Evolutionary conservation across 2,329 filamentous ascomycete genomes (phyloP).

Genomic region (Pyricularia sp.): DNA sequence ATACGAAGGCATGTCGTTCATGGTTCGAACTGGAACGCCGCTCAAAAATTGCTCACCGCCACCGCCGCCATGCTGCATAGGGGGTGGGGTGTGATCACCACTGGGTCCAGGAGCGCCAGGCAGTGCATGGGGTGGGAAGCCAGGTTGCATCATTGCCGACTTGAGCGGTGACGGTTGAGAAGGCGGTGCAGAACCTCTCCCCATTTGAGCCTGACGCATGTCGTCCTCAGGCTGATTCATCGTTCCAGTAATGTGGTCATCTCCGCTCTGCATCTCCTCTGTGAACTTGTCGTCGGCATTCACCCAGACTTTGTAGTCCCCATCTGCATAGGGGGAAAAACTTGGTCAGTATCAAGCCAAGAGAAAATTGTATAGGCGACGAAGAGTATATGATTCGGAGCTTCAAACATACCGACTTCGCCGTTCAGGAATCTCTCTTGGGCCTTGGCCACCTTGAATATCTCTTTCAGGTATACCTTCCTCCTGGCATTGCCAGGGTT

Average conservation of each 20-base stretch:
- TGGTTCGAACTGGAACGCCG: slow-evolving; percentile 2
- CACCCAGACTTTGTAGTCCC: slow-evolving; percentile 35
- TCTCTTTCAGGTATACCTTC: slow-evolving; percentile 45
- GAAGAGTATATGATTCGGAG: background rate
- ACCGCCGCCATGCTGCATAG: background rate
- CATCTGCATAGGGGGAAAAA: slow-evolving; percentile 26
- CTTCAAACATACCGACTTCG: slow-evolving; percentile 42
- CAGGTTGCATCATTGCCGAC: slow-evolving; percentile 14
- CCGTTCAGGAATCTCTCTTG: slow-evolving; percentile 47
- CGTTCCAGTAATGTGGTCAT: slow-evolving; percentile 28
- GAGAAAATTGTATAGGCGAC: background rate
- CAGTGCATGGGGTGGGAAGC: slow-evolving; percentile 18
- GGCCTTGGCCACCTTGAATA: slow-evolving; percentile 49
- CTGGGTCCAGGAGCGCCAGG: slow-evolving; percentile 22
- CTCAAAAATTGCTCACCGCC: slow-evolving; percentile 14
- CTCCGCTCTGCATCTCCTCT: slow-evolving; percentile 37
- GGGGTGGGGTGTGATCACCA: slow-evolving; percentile 23
- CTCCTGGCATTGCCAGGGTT: slow-evolving; percentile 43
- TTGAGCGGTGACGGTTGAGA: slow-evolving; percentile 18
- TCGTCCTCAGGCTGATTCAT: slow-evolving; percentile 35
- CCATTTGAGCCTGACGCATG: slow-evolving; percentile 13
- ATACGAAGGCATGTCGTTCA: slow-evolving; percentile 20
- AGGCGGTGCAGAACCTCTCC: background rate
- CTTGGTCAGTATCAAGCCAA: background rate
- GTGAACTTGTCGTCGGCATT: slow-evolving; percentile 42